phyloP scores from a whole-genome alignment of 129 eudicot genomes.

The Flaveria brownii region DNA sequence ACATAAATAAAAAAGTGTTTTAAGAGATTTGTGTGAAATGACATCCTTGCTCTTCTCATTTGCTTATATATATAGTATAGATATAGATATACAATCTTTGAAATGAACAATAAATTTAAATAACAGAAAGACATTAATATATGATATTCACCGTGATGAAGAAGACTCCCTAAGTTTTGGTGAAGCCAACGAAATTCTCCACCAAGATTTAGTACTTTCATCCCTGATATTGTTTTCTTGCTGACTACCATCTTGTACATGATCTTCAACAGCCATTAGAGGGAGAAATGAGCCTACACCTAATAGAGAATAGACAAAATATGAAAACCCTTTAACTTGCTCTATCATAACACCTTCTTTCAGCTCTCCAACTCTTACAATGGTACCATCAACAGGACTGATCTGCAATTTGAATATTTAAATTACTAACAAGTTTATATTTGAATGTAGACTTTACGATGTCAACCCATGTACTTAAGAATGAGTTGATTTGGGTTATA shows the following conservation, averaged over 20 bases:
- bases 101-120: no score
- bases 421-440: background rate
- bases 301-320: no score
- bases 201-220: slow-evolving; percentile 37
- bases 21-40: no score
- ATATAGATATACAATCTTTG: no score
- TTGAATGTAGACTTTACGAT: background rate
- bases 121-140: no score
- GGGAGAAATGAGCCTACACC: slow-evolving; percentile 68
- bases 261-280: slow-evolving; percentile 41
- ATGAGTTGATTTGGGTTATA: background rate
- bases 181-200: no score
- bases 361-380: slow-evolving; percentile 82
- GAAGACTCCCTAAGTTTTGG: no score
- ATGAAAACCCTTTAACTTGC: no score
- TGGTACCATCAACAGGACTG: slow-evolving; percentile 96
- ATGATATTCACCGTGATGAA: no score
- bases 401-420: slow-evolving; percentile 40
- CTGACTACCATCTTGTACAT: slow-evolving; percentile 36
- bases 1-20: no score
- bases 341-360: slow-evolving; percentile 88
- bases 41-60: no score
- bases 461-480: background rate
- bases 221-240: slow-evolving; percentile 37
- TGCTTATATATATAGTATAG: no score